Evolutionary conservation across 352 stramenopile species (phyloP), one percentile per base, ranked within the genome.

Genomic region (Globisporangium yorkense): DNA sequence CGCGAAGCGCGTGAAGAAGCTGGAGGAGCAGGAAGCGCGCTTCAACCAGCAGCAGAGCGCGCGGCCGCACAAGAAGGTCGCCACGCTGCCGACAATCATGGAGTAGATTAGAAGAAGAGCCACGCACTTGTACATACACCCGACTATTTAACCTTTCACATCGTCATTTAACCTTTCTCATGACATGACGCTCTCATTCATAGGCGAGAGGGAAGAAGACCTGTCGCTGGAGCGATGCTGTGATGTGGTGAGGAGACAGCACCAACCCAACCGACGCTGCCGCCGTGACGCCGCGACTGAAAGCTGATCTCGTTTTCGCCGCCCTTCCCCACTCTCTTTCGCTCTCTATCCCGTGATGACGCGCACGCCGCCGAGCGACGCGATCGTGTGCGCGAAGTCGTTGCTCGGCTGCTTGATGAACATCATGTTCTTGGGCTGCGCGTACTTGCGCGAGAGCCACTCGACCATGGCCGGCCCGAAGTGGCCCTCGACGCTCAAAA

Each of bases 361-460:
- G n/a, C 91, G 86, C 44, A 97, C 88, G 54, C 89, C 89, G 43
- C 91, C 91, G 12, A 97, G 87, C 55, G 90, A 87, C 18, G 87
- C 88, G 48, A 98, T 84, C 54, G 94, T 97, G 75, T 97, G 89
- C 21, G 76, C 77, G 66, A 98, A 98, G 64, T 97, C 84, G 72
- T 96, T 70, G 75, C 96, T 96, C n/a, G 92, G 91, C 72, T 96
- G 94, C 69, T 95, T 96, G 75, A 98, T 97, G 70, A 98, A 98
- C 87, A 98, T 97, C 70, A 96, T 90, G 74, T 97, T 98, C 74
- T 96, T 95, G 39, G 85, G 84, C 66, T 98, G 88, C 51, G 74
- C 72, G 63, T 98, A 92, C 67, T 93, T 86, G 67, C 77, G 74
- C 43, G 80, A 84, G 59, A 97, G 61, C 87, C 90, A 98, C 75